Conservation (phyloP, 148 eudicot genomes). For the Spergularia marina region DNA sequence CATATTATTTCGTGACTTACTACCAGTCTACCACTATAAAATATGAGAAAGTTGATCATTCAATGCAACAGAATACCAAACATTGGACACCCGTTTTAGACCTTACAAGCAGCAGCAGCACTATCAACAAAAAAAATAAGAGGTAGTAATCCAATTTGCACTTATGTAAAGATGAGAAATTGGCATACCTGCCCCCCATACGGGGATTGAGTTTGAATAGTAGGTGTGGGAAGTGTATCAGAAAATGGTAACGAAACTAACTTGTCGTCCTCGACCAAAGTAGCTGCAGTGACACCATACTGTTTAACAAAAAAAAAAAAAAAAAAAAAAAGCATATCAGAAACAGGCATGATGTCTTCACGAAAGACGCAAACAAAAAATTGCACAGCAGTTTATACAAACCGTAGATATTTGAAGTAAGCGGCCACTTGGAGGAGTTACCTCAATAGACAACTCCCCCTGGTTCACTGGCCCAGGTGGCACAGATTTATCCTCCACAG, state of each 20-base stretch:
- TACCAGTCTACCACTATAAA: no score
- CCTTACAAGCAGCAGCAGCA: constrained; percentile 4
- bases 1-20: not conserved
- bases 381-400: not conserved
- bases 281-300: constrained; percentile 61
- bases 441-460: constrained; percentile 73
- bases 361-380: not conserved
- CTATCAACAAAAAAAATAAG: not conserved
- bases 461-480: constrained; percentile 49
- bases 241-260: constrained; percentile 58
- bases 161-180: not conserved
- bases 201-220: constrained; percentile 51
- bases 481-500: constrained; percentile 43
- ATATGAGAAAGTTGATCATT: not conserved
- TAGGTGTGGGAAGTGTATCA: constrained; percentile 79
- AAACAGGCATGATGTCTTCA: not conserved
- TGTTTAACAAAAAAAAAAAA: constrained; percentile 22
- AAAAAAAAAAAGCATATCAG: not conserved
- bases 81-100: not conserved
- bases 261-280: constrained; percentile 74
- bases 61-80: not conserved
- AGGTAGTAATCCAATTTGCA: not conserved
- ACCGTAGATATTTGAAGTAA: constrained; percentile 69
- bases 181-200: constrained; percentile 60
- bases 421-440: constrained; percentile 53